Percentiles rank a stretch among this genome's conserved stretches.
phyloP scores from a whole-genome alignment of 2,329 filamentous ascomycete species.

The Phialophora tarda region DNA sequence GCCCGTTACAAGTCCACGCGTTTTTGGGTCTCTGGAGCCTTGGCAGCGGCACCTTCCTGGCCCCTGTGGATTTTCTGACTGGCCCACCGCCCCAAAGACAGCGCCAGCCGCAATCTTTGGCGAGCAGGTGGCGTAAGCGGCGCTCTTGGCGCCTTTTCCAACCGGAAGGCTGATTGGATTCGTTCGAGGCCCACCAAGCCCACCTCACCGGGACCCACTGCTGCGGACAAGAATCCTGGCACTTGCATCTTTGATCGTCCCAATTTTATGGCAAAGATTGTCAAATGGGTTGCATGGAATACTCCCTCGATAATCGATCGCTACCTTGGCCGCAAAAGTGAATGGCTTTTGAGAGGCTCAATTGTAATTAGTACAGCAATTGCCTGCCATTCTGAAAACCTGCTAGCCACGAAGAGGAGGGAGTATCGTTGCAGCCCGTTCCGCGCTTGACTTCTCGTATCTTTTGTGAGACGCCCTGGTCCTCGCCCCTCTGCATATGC shows the following conservation, averaged over 20 bases:
- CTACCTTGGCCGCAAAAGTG: neutral
- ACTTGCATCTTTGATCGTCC: constrained; percentile 8
- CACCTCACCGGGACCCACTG: neutral
- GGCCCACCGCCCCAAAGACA: neutral
- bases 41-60: constrained; percentile 1
- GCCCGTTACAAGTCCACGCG: neutral
- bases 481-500: constrained; percentile 18
- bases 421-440: neutral
- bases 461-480: constrained; percentile 2
- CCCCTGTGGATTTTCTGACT: neutral
- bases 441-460: constrained; percentile 1
- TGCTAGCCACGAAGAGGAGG: neutral
- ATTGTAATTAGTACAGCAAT: neutral
- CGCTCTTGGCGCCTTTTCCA: constrained; percentile 16
- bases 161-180: constrained; percentile 8
- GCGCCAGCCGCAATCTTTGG: constrained; percentile 15
- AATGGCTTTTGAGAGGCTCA: constrained; percentile 15
- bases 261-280: constrained; percentile 14
- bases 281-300: constrained; percentile 18
- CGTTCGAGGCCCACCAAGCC: neutral
- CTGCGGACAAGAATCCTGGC: constrained; percentile 12
- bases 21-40: neutral
- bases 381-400: neutral
- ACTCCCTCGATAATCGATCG: constrained; percentile 8
- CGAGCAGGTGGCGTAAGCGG: constrained; percentile 21